These are phyloP conservation scores for Clarireedia hainanense DNA, from an alignment of 2,329 filamentous ascomycete genomes.

Conservation along the genomic window DNA sequence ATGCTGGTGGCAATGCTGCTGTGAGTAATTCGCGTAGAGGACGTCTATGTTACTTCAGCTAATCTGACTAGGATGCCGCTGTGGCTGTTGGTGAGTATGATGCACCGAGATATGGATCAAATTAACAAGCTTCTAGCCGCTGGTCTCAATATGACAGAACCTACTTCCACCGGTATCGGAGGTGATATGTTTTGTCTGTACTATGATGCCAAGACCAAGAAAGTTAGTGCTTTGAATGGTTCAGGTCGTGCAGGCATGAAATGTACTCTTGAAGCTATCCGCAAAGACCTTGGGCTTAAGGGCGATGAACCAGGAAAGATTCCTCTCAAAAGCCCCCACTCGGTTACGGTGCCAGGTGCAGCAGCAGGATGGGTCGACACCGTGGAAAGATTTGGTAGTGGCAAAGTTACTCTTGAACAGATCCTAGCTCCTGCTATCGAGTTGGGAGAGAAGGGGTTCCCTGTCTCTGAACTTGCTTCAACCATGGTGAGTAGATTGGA, in stretches of 20 bases:
- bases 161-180: conserved; percentile 86
- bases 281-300: conserved; percentile 58
- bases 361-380: conserved; percentile 91
- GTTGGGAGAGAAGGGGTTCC: conserved; percentile 81
- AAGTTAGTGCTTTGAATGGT: conserved; percentile 81
- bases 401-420: conserved; percentile 67
- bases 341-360: conserved; percentile 83
- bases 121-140: conserved; percentile 52
- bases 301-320: conserved; percentile 52
- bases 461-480: conserved; percentile 65
- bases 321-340: conserved; percentile 67
- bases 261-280: conserved; percentile 61
- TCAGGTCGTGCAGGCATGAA: conserved; percentile 75
- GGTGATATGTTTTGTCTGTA: conserved; percentile 62
- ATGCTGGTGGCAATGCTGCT: conserved; percentile 85
- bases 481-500: conserved; percentile 18
- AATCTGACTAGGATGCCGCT: conserved; percentile 67
- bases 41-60: background rate
- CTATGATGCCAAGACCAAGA: conserved; percentile 48
- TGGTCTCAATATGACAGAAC: conserved; percentile 87
- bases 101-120: background rate
- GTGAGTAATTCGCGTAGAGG: conserved; percentile 42
- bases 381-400: conserved; percentile 81
- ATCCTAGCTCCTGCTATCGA: conserved; percentile 77
- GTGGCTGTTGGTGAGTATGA: conserved; percentile 68